Conservation (phyloP, 2,329 filamentous ascomycete genomes). For the Davidsoniella australis region DNA sequence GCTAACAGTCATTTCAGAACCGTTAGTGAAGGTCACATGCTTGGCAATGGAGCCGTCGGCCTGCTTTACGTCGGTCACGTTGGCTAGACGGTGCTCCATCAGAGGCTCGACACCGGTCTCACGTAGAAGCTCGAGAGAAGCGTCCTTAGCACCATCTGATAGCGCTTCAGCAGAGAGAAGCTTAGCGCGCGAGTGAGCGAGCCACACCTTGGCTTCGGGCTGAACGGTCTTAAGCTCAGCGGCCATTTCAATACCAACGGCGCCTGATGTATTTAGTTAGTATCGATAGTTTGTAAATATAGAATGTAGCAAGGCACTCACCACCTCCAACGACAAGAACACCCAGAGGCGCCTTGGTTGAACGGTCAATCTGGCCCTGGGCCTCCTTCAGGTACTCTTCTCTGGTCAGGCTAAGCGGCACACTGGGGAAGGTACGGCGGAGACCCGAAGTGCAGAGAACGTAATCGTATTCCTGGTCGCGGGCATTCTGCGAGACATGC, state of each 20-base stretch:
- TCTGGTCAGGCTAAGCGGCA: conserved; percentile 46
- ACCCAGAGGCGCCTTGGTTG: conserved; percentile 34
- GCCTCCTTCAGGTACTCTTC: conserved; percentile 48
- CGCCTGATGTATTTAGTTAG: conserved; percentile 24
- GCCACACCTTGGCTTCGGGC: conserved; percentile 48
- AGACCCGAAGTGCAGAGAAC: conserved; percentile 58
- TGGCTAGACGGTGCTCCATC: conserved; percentile 40
- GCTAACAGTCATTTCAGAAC: conserved; percentile 40
- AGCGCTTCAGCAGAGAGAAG: conserved; percentile 59
- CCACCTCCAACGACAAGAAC: conserved; percentile 58
- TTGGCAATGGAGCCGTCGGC: conserved; percentile 25
- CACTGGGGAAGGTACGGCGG: conserved; percentile 52
- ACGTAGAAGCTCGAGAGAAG: conserved; percentile 37
- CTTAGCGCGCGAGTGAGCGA: conserved; percentile 55
- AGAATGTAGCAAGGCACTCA: conserved; percentile 20
- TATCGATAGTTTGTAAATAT: not conserved
- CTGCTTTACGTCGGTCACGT: conserved; percentile 27
- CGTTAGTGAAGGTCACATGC: conserved; percentile 42
- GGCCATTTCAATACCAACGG: conserved; percentile 70
- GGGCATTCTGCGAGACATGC: conserved; percentile 25
- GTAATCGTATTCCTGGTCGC: conserved; percentile 49
- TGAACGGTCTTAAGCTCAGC: conserved; percentile 55
- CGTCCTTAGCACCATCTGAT: conserved; percentile 50
- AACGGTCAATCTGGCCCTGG: conserved; percentile 37
- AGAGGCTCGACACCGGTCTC: conserved; percentile 49